phyloP scores from a whole-genome alignment of 1,139 yeast genomes.

The Geotrichum fermentans region DNA sequence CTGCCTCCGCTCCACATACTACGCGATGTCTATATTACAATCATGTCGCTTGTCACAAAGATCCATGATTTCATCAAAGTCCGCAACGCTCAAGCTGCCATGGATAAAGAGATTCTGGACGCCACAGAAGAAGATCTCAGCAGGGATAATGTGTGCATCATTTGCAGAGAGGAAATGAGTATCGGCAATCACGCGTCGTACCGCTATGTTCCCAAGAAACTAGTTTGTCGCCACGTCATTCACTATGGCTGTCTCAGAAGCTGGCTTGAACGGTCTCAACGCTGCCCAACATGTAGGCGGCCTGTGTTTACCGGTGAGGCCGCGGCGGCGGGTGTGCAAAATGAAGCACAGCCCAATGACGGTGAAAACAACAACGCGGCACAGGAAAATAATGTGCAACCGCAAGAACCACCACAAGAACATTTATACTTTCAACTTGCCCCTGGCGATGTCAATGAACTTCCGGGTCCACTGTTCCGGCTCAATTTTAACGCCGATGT shows the following conservation, averaged over 20 bases:
- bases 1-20: slow-evolving; percentile 59
- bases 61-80: slow-evolving; percentile 50
- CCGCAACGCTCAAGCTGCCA: slow-evolving; percentile 56
- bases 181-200: slow-evolving; percentile 34
- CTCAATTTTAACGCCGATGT: no score
- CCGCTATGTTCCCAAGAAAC: slow-evolving; percentile 64
- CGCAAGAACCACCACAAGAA: no score
- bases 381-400: neutral
- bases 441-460: neutral
- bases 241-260: slow-evolving; percentile 87
- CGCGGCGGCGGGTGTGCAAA: no score
- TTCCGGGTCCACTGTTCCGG: no score
- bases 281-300: slow-evolving; percentile 86
- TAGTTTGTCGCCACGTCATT: slow-evolving; percentile 79
- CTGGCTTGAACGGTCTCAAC: slow-evolving; percentile 89
- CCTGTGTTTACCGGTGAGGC: slow-evolving; percentile 46
- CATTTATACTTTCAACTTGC: no score
- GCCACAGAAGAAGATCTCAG: slow-evolving; percentile 62
- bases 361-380: neutral
- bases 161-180: slow-evolving; percentile 80
- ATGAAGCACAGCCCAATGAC: slow-evolving; percentile 16
- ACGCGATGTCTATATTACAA: slow-evolving; percentile 59
- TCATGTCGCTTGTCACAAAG: slow-evolving; percentile 48
- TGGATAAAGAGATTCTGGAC: slow-evolving; percentile 55
- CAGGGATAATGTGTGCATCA: slow-evolving; percentile 64